Evolutionary conservation across 768 basidiomycete species (phyloP).

Genomic region (Tulasnella sp.): DNA sequence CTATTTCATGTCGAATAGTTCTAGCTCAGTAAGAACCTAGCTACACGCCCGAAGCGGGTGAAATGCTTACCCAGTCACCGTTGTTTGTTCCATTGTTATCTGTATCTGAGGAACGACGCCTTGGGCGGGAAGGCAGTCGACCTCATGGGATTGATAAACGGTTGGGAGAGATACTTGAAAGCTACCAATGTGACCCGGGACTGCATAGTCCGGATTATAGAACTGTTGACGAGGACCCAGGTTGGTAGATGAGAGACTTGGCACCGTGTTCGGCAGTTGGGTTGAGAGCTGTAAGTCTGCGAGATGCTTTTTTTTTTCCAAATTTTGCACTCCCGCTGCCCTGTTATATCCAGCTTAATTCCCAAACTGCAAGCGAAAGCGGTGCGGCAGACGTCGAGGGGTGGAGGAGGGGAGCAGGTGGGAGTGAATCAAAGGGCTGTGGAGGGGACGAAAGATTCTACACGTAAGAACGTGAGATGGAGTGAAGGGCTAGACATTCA

Average conservation of each 20-base stretch:
- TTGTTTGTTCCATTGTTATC: background rate
- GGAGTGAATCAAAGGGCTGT: background rate
- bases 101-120: background rate
- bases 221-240: background rate
- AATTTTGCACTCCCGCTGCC: background rate
- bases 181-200: background rate
- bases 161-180: background rate
- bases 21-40: background rate
- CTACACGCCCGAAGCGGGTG: background rate
- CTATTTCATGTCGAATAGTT: background rate
- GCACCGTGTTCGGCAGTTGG: background rate
- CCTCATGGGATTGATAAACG: background rate
- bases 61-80: background rate
- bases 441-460: background rate
- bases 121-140: background rate
- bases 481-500: background rate
- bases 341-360: background rate
- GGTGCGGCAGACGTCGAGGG: background rate
- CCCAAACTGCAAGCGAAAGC: background rate
- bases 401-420: background rate
- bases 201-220: background rate
- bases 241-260: background rate
- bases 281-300: background rate
- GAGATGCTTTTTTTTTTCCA: background rate
- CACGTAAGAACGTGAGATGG: background rate